A percentile compares a stretch with the other conserved stretches of the same genome.
Evolutionary conservation across 495 filamentous ascomycete species (phyloP).

Genomic region (Talaromyces borbonicus): DNA sequence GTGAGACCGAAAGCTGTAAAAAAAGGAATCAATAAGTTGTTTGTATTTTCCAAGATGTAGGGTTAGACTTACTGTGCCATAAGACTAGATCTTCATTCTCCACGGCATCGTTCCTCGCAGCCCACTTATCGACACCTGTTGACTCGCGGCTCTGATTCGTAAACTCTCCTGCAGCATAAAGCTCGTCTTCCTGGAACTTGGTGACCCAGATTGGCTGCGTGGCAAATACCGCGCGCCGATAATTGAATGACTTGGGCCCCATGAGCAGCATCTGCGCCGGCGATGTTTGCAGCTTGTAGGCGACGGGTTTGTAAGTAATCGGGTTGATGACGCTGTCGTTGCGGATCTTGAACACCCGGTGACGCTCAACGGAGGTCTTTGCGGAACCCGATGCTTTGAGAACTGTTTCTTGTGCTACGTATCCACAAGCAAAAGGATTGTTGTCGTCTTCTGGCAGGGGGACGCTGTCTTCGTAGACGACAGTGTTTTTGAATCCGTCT

Average conservation of each 20-base stretch:
- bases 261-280: conserved; percentile 74
- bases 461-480: conserved; percentile 60
- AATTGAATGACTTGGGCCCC: conserved; percentile 57
- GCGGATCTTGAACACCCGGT: conserved; percentile 73
- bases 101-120: conserved; percentile 35
- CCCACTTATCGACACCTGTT: conserved; percentile 46
- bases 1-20: conserved; percentile 68
- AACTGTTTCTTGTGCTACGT: conserved; percentile 45
- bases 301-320: conserved; percentile 63
- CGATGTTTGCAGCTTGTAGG: conserved; percentile 64
- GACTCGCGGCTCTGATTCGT: conserved; percentile 73
- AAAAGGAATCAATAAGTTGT: conserved; percentile 90
- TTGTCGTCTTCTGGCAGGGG: conserved; percentile 53
- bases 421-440: conserved; percentile 73
- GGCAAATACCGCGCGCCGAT: conserved; percentile 66
- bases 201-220: conserved; percentile 75
- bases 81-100: conserved; percentile 39
- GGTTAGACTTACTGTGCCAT: conserved; percentile 24
- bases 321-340: conserved; percentile 58
- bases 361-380: conserved; percentile 50
- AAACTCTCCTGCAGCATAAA: conserved; percentile 69
- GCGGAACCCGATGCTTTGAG: conserved; percentile 48
- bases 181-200: conserved; percentile 61
- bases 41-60: conserved; percentile 29
- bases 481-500: conserved; percentile 59